Evolutionary conservation across 345 rosid species (phyloP).

Genomic region (Citrus sinensis): DVS_A1.0 CM039167.1:885501-886000

Average conservation of each 20-base stretch:
- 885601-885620: slow-evolving; percentile 17
- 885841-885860: slow-evolving; percentile 27
- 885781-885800: background rate
- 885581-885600: slow-evolving; percentile 22
- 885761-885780: slow-evolving; percentile 20
- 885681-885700: slow-evolving; percentile 47
- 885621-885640: slow-evolving; percentile 26
- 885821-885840: background rate
- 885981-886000: background rate
- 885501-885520: slow-evolving; percentile 30
- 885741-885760: slow-evolving; percentile 27
- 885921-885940: slow-evolving; percentile 29
- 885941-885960: slow-evolving; percentile 36
- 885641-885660: slow-evolving; percentile 24
- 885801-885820: background rate
- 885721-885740: slow-evolving; percentile 37
- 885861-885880: slow-evolving; percentile 31
- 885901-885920: slow-evolving; percentile 19
- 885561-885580: slow-evolving; percentile 24
- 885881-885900: slow-evolving; percentile 23
- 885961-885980: slow-evolving; percentile 15
- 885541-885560: slow-evolving; percentile 31
- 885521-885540: slow-evolving; percentile 43
- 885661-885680: slow-evolving; percentile 30
- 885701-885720: slow-evolving; percentile 36